These are phyloP conservation scores for Vitis hybrid DNA, from an alignment of 177 flowering plant species.

Conservation along the genomic window DNA sequence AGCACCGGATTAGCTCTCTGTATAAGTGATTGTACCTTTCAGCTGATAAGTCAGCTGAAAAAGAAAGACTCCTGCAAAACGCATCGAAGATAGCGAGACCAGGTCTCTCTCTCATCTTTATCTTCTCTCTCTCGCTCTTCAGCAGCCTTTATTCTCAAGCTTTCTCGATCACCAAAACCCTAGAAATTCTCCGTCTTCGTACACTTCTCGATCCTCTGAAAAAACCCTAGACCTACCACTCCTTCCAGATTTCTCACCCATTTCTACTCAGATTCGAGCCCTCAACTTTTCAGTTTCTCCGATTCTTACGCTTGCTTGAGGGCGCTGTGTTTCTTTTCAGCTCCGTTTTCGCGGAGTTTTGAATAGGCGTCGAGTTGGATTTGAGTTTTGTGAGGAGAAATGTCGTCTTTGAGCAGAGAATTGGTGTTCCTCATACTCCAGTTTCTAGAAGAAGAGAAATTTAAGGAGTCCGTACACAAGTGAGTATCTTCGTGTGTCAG, in stretches of 20 bases:
- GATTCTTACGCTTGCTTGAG: neutral
- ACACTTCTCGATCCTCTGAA: neutral
- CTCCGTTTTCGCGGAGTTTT: neutral
- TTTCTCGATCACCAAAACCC: conserved; percentile 37
- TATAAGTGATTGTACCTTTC: neutral
- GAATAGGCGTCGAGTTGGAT: neutral
- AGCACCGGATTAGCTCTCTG: no score
- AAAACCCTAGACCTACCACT: neutral
- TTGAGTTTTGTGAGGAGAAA: conserved; percentile 18
- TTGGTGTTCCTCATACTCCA: conserved; percentile 92
- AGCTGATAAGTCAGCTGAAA: conserved; percentile 31
- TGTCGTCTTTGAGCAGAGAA: conserved; percentile 89
- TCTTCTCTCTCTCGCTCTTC: conserved; percentile 14
- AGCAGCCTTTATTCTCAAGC: conserved; percentile 24
- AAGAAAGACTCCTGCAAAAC: conserved; percentile 41
- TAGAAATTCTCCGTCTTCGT: conserved; percentile 28
- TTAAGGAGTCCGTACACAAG: conserved; percentile 87
- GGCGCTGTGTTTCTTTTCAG: neutral
- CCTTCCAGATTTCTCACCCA: conserved; percentile 4
- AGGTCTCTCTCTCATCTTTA: conserved; percentile 29
- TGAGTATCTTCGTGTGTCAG: conserved; percentile 15
- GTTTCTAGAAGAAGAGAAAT: conserved; percentile 87
- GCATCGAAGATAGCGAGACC: conserved; percentile 64
- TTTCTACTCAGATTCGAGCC: neutral
- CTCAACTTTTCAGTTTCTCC: neutral